Conservation (phyloP, 306 rosid genomes). For the Begonia fuchsioides region DNA sequence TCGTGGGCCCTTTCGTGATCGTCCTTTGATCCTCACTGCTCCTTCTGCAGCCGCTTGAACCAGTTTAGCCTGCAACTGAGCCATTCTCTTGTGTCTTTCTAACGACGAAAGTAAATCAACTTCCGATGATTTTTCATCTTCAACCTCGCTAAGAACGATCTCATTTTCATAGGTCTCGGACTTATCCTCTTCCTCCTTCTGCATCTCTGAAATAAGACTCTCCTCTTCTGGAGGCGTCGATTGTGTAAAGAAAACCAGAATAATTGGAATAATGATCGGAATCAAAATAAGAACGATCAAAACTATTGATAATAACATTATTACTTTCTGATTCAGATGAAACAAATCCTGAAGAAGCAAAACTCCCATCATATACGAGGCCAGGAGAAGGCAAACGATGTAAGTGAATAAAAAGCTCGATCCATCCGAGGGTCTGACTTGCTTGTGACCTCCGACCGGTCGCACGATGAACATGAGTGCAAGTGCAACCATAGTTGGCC, state of each 20-base stretch:
- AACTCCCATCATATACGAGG: conserved; percentile 51
- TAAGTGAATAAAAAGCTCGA: conserved; percentile 45
- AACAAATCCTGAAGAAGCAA: conserved; percentile 34
- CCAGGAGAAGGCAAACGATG: conserved; percentile 48
- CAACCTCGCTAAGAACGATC: conserved; percentile 27
- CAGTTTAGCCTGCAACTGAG: conserved; percentile 42
- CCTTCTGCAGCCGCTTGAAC: conserved; percentile 41
- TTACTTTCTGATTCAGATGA: conserved; percentile 20
- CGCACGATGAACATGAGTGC: conserved; percentile 47
- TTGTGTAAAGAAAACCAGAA: conserved; percentile 33
- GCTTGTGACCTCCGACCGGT: conserved; percentile 37
- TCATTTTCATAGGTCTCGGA: conserved; percentile 13
- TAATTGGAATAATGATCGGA: conserved; percentile 42
- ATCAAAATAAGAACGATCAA: conserved; percentile 33
- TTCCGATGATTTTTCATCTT: conserved; percentile 32
- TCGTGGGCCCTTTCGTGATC: conserved; percentile 43
- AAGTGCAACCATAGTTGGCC: conserved; percentile 40
- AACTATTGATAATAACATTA: conserved; percentile 18
- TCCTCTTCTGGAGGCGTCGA: conserved; percentile 26
- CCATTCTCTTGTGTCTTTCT: conserved; percentile 44
- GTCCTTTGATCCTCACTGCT: conserved; percentile 33
- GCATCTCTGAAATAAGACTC: conserved; percentile 29
- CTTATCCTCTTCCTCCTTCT: conserved; percentile 7
- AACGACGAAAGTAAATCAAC: conserved; percentile 32
- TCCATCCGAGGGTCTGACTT: conserved; percentile 36